Conservation (phyloP, 2,329 filamentous ascomycete species). For the Chaetoscypha palmicola region DNA sequence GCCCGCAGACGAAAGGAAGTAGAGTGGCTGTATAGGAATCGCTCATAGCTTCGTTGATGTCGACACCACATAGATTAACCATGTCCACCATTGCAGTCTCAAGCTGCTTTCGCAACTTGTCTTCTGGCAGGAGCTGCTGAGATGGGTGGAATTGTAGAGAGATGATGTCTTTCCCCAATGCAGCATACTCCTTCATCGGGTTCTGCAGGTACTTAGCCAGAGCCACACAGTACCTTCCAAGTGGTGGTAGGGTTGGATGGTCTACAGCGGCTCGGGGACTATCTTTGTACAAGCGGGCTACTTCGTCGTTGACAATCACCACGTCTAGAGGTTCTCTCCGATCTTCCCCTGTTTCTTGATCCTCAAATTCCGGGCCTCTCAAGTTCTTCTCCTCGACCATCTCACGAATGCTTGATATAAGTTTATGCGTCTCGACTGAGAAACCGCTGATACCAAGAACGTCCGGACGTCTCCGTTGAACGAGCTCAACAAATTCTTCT, state of each 20-base stretch:
- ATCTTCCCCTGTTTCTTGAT: conserved; percentile 68
- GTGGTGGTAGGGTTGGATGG: conserved; percentile 69
- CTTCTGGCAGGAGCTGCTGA: conserved; percentile 79
- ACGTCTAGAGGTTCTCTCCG: conserved; percentile 77
- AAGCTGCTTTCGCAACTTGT: conserved; percentile 77
- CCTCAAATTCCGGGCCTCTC: conserved; percentile 73
- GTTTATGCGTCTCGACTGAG: conserved; percentile 75
- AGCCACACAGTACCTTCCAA: conserved; percentile 84
- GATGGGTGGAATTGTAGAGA: conserved; percentile 85
- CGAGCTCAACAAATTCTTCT: conserved; percentile 68
- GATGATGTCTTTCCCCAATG: conserved; percentile 77
- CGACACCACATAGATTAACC: conserved; percentile 92
- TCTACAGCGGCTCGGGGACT: conserved; percentile 73
- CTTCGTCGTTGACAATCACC: conserved; percentile 90
- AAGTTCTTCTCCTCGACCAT: conserved; percentile 73
- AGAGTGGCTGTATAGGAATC: conserved; percentile 80
- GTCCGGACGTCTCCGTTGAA: conserved; percentile 76
- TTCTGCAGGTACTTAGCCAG: conserved; percentile 90
- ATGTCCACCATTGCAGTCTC: conserved; percentile 98
- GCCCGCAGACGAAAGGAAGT: conserved; percentile 81
- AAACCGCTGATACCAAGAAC: conserved; percentile 86
- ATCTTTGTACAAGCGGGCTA: conserved; percentile 91
- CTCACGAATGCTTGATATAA: conserved; percentile 74
- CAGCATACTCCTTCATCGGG: conserved; percentile 93
- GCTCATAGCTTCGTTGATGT: conserved; percentile 83